Conservation (phyloP, 1,139 yeast species). For the Magnusiomyces tetraspermus region DNA sequence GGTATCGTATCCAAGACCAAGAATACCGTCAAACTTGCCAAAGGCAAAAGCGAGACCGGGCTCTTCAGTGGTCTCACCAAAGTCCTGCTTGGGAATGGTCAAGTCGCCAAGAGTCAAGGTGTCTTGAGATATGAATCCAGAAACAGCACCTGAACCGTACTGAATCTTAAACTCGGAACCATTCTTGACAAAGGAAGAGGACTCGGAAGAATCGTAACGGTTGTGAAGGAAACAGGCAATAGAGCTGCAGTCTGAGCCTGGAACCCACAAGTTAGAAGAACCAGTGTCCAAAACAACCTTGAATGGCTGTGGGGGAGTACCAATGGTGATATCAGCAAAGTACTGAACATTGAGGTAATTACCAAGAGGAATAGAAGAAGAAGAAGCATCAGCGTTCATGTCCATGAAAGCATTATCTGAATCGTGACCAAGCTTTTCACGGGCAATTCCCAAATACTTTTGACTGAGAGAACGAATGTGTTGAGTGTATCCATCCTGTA, state of each 20-base stretch:
- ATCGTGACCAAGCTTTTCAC: slow-evolving; percentile 29
- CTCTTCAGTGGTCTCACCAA: slow-evolving; percentile 94
- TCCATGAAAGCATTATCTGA: slow-evolving; percentile 29
- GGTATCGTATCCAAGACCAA: slow-evolving; percentile 88
- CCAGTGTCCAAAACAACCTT: slow-evolving; percentile 81
- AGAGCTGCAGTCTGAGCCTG: slow-evolving; percentile 77
- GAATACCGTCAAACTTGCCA: slow-evolving; percentile 94
- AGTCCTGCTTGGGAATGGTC: slow-evolving; percentile 75
- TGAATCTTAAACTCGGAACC: slow-evolving; percentile 77
- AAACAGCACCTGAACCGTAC: slow-evolving; percentile 88
- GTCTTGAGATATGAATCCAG: slow-evolving; percentile 87
- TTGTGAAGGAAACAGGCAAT: slow-evolving; percentile 90
- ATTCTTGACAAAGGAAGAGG: slow-evolving; percentile 73
- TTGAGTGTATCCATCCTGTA: slow-evolving; percentile 39
- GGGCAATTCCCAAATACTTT: slow-evolving; percentile 56
- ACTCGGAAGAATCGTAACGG: slow-evolving; percentile 74
- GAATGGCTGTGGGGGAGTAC: slow-evolving; percentile 88
- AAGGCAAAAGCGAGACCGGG: slow-evolving; percentile 98
- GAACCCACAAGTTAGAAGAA: slow-evolving; percentile 94
- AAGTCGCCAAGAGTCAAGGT: slow-evolving; percentile 72
- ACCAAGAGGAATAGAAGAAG: slow-evolving; percentile 71
- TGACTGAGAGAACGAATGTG: slow-evolving; percentile 63
- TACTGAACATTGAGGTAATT: slow-evolving; percentile 94
- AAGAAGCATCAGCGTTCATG: slow-evolving; percentile 27
- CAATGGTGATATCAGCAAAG: slow-evolving; percentile 77